Evolutionary conservation across 257 asterid genomes (phyloP).

Genomic region (Solanum piurae): DNA sequence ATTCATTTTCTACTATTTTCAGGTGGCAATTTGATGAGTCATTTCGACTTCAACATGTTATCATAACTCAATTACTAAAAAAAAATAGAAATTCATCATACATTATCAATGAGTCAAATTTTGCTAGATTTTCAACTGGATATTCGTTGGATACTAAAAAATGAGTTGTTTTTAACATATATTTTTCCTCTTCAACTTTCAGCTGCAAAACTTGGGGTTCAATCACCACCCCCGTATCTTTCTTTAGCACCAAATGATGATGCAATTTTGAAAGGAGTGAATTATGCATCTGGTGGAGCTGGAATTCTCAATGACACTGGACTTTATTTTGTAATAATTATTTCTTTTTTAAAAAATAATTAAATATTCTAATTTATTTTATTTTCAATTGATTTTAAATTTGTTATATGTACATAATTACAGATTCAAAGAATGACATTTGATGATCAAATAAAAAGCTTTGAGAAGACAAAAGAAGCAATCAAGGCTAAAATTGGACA

Average conservation of each 20-base stretch:
- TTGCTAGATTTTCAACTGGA: neutral
- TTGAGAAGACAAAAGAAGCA: conserved; percentile 38
- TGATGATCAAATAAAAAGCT: conserved; percentile 53
- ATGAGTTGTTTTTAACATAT: neutral
- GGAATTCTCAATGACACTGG: conserved; percentile 87
- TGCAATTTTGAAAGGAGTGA: conserved; percentile 59
- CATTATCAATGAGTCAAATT: neutral
- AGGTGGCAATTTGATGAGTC: neutral
- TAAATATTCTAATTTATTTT: neutral
- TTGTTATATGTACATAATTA: neutral
- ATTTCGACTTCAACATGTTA: too few relatives aligned
- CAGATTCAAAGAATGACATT: conserved; percentile 67
- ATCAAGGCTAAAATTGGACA: conserved; percentile 52
- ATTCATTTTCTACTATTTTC: neutral
- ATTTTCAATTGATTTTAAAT: neutral
- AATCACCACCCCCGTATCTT: conserved; percentile 68
- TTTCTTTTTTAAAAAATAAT: neutral
- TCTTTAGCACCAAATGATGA: conserved; percentile 51
- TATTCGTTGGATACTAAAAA: too few relatives aligned
- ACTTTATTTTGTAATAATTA: conserved; percentile 49
- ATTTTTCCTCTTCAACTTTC: neutral
- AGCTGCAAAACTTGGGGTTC: conserved; percentile 65
- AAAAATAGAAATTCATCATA: rapidly evolving
- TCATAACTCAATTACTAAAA: neutral
- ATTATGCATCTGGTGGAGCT: conserved; percentile 89